Base-by-base conservation (phyloP, 768 basidiomycete genomes). In the Chiua virens region DNA sequence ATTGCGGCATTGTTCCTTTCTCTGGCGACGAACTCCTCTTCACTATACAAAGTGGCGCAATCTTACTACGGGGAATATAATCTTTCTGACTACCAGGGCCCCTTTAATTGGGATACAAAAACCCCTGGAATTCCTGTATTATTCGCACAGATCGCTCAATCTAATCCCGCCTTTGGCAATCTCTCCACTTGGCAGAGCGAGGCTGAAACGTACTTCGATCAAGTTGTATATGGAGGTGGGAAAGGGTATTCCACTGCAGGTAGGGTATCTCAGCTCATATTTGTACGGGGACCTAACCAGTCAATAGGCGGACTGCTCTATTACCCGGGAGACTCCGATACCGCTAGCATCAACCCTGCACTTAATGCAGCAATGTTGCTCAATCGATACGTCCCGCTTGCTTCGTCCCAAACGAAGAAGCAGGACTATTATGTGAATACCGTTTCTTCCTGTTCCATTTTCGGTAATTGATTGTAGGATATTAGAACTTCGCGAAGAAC, bases 21-120 rank as follows among this genome's bases (percentile, higher is more conserved):
- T 10, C 79, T 82, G 66, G 88, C 89, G 2, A 82, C 79, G 27
- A 83, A 86, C 49, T 81, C 81, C 1, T 72, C 80, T 9, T 67
- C 73, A 3, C 73, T 80, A 47, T 91, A 84, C 60, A 63, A 75
- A 20, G 79, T 89, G 52, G 89, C 89, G 2, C 76, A 82, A 62
- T 64, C 71, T 8, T 81, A 81, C 62, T 92, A 84, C 65, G 61
- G 70, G 10, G 70, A 79, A 28, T 88, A 81, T 61, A 66, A 75
- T 21, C 74, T 95, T 0, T 66, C 69, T 3, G 74, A 74, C 1
- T 71, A 77, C 30, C 70, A 83, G 40, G 69, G 74, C 3, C 83
- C 87, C 6, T 89, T 93, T 70, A 94, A 94, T 65, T 98, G 94
- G 94, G 94, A 94, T 63, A 80, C 82, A 4, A 88, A 90, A 66